A percentile compares a stretch with the other conserved stretches of the same genome.
Evolutionary conservation across 23 red algal genomes (phyloP).

Genomic region (Gracilaria caudata): DNA sequence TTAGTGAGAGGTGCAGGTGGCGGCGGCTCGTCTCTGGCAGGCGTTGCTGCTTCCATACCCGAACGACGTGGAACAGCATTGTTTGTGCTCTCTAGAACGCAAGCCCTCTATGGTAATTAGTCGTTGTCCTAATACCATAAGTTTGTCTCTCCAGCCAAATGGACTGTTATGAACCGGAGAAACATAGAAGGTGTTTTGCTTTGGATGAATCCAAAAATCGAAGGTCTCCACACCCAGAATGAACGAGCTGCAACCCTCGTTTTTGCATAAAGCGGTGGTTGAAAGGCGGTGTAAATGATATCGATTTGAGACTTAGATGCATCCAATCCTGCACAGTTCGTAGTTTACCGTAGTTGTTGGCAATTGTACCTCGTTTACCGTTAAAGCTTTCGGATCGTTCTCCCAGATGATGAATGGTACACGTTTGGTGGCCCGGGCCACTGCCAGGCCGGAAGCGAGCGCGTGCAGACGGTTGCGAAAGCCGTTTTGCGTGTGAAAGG

Average conservation of each 20-base stretch:
- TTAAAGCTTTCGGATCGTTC: slow-evolving; percentile 47
- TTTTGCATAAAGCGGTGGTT: too few relatives aligned
- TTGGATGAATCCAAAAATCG: slow-evolving; percentile 46
- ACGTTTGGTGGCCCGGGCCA: slow-evolving; percentile 46
- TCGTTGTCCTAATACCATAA: too few relatives aligned
- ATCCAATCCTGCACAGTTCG: too few relatives aligned
- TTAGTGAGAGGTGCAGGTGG: slow-evolving; percentile 34
- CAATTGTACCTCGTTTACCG: too few relatives aligned
- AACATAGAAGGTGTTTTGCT: slow-evolving; percentile 45
- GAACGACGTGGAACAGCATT: slow-evolving; percentile 20
- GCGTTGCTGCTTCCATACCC: slow-evolving; percentile 26
- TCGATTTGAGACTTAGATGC: too few relatives aligned
- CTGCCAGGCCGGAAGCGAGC: slow-evolving; percentile 53
- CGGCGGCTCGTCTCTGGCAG: slow-evolving; percentile 38
- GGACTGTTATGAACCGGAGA: slow-evolving; percentile 29
- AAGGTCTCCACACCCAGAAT: slow-evolving; percentile 42
- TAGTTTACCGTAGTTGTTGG: too few relatives aligned
- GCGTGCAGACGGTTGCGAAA: slow-evolving; percentile 79
- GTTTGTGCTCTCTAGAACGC: too few relatives aligned
- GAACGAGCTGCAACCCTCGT: slow-evolving; percentile 40
- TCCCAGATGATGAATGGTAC: slow-evolving; percentile 80
- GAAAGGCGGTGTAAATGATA: too few relatives aligned
- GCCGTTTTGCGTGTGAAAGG: slow-evolving; percentile 70
- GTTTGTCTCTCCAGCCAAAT: slow-evolving; percentile 48
- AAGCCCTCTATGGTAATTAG: too few relatives aligned